Conservation (phyloP, 2,329 filamentous ascomycete species). For the Diaporthe nobilis region DNA sequence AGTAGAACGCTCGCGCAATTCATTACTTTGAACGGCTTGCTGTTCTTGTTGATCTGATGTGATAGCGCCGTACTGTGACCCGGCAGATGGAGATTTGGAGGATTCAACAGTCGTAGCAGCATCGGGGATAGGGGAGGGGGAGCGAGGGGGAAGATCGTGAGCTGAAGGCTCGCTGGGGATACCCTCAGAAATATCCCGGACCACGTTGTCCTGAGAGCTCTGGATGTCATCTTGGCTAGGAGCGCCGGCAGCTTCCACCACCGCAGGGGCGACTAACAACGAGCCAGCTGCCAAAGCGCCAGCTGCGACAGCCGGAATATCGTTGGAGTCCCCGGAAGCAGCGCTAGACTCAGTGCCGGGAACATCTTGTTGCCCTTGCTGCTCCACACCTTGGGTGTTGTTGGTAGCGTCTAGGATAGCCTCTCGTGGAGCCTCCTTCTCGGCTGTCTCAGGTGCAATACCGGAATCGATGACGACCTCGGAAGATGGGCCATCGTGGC, state of each 20-base stretch:
- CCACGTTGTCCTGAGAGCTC: conserved; percentile 18
- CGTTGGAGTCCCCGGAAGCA: neutral
- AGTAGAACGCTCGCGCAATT: conserved; percentile 40
- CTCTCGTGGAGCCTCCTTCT: neutral
- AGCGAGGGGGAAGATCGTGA: conserved; percentile 40
- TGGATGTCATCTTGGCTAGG: conserved; percentile 7
- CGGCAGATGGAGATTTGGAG: conserved; percentile 40
- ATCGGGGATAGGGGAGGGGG: conserved; percentile 38
- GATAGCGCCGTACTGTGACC: conserved; percentile 42
- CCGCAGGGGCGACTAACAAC: conserved; percentile 18
- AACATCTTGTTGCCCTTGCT: neutral
- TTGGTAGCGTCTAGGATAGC: neutral
- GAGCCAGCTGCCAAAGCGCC: conserved; percentile 28
- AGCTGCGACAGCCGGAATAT: conserved; percentile 5
- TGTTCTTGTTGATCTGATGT: conserved; percentile 41
- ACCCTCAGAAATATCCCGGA: conserved; percentile 38
- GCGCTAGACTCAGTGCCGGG: neutral
- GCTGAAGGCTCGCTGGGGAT: conserved; percentile 41
- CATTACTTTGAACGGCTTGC: conserved; percentile 33
- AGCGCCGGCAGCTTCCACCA: conserved; percentile 17
- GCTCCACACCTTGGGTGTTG: neutral
- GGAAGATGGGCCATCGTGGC: neutral
- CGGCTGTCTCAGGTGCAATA: neutral
- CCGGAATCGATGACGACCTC: neutral
- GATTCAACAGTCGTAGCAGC: conserved; percentile 42